phyloP scores from a whole-genome alignment of 805 yeast genomes.

The Yarrowia bubula region DNA sequence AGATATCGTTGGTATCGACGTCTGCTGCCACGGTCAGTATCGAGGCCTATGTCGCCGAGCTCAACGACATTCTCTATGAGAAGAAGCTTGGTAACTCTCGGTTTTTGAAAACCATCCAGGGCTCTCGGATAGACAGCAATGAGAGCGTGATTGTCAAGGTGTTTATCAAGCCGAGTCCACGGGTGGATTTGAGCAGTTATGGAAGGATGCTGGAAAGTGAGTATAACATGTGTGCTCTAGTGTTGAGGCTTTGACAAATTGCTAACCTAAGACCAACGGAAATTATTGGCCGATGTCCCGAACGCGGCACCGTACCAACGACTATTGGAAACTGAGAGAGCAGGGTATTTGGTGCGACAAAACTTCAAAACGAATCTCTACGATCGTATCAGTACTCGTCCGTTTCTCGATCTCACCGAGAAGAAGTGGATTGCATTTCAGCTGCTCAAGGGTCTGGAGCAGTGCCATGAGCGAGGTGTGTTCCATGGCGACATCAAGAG shows the following conservation, averaged over 20 bases:
- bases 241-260: slow-evolving; percentile 2
- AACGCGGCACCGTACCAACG: slow-evolving; percentile 70
- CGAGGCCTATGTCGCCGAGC: slow-evolving; percentile 81
- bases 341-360: slow-evolving; percentile 86
- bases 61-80: slow-evolving; percentile 71
- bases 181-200: slow-evolving; percentile 33
- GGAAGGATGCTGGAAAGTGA: slow-evolving; percentile 33
- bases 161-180: slow-evolving; percentile 67
- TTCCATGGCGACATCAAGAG: slow-evolving; percentile 90
- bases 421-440: slow-evolving; percentile 84
- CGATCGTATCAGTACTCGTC: slow-evolving; percentile 81
- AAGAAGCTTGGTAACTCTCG: slow-evolving; percentile 76
- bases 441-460: slow-evolving; percentile 58
- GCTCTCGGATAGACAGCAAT: slow-evolving; percentile 54
- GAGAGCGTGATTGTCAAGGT: slow-evolving; percentile 78
- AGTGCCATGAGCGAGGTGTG: slow-evolving; percentile 60
- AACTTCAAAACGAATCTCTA: slow-evolving; percentile 75
- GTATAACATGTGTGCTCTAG: slow-evolving; percentile 12
- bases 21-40: slow-evolving; percentile 89
- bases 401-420: slow-evolving; percentile 78
- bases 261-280: slow-evolving; percentile 41
- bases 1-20: slow-evolving; percentile 80
- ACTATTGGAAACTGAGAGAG: slow-evolving; percentile 83
- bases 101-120: slow-evolving; percentile 81
- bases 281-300: slow-evolving; percentile 49